Percentiles rank a stretch among this genome's conserved stretches.
These are phyloP conservation scores for Clonostachys rhizophaga DNA, from an alignment of 2,329 filamentous ascomycete genomes.

Conservation along the genomic window DNA sequence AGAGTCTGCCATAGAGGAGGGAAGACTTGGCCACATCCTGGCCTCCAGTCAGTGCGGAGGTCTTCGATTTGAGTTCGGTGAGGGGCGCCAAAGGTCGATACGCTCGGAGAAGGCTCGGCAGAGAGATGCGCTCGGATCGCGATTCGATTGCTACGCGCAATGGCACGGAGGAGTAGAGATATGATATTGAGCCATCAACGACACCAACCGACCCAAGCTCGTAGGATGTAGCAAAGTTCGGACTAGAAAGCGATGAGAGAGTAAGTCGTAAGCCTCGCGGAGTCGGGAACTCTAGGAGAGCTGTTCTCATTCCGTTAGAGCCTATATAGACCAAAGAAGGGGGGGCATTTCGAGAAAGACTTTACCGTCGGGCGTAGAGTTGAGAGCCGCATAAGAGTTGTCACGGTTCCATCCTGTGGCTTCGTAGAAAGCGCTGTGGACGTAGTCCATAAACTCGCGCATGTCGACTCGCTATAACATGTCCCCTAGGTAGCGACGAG, in stretches of 20 bases:
- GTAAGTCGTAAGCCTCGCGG: slow-evolving; percentile 81
- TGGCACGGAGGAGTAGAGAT: slow-evolving; percentile 86
- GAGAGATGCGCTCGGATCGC: slow-evolving; percentile 68
- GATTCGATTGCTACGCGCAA: slow-evolving; percentile 60
- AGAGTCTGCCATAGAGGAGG: slow-evolving; percentile 72
- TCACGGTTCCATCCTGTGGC: slow-evolving; percentile 86
- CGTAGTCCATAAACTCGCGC: slow-evolving; percentile 97
- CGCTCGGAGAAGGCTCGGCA: slow-evolving; percentile 74
- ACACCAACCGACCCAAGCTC: slow-evolving; percentile 83
- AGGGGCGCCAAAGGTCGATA: slow-evolving; percentile 76
- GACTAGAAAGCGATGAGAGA: slow-evolving; percentile 85
- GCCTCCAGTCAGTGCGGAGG: slow-evolving; percentile 8
- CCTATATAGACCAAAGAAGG: neutral
- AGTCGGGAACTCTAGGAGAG: slow-evolving; percentile 82
- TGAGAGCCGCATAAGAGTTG: slow-evolving; percentile 86
- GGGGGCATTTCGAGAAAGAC: slow-evolving; percentile 3
- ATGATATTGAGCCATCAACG: slow-evolving; percentile 95
- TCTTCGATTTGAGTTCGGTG: slow-evolving; percentile 15
- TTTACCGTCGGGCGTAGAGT: slow-evolving; percentile 74
- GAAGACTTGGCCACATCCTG: slow-evolving; percentile 37
- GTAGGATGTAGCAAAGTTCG: slow-evolving; percentile 93
- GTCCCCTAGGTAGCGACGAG: neutral
- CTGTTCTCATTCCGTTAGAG: slow-evolving; percentile 31
- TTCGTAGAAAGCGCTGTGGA: slow-evolving; percentile 85
- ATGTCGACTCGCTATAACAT: slow-evolving; percentile 41